Evolutionary conservation across 345 rosid genomes (phyloP).

Genomic region (Acer saccharum): DNA sequence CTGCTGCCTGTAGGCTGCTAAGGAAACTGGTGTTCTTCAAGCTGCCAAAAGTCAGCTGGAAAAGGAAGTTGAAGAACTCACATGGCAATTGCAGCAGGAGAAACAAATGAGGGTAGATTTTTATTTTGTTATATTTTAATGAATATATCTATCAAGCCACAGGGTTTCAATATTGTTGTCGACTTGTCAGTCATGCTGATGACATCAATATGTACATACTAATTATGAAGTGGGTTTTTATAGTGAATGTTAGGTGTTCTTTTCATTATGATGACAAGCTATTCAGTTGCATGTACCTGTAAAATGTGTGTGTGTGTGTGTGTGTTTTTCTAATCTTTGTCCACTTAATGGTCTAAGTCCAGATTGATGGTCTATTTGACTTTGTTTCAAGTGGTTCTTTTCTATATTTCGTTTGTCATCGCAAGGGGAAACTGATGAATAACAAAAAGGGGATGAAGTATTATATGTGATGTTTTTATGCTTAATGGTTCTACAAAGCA

Average conservation of each 20-base stretch:
- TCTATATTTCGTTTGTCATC: not conserved
- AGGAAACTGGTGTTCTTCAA: slow-evolving; percentile 95
- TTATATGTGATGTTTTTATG: slow-evolving; percentile 4
- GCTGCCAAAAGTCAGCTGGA: slow-evolving; percentile 91
- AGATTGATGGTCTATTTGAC: not conserved
- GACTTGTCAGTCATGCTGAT: not conserved
- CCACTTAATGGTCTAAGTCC: not conserved
- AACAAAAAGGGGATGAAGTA: slow-evolving; percentile 13
- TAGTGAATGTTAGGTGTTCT: not conserved
- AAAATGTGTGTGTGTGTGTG: not conserved
- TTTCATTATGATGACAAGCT: not conserved
- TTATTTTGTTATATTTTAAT: slow-evolving; percentile 13
- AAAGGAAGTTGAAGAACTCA: slow-evolving; percentile 92
- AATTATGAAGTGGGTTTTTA: not conserved
- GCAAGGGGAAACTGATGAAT: not conserved
- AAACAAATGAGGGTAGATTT: slow-evolving; percentile 72
- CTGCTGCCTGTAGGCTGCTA: slow-evolving; percentile 72
- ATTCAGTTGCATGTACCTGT: not conserved
- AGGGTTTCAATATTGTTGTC: slow-evolving; percentile 1
- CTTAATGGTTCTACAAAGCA: not conserved
- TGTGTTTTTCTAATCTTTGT: not conserved
- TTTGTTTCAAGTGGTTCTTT: slow-evolving; percentile 9
- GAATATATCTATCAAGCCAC: not conserved
- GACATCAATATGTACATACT: not conserved
- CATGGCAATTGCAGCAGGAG: slow-evolving; percentile 80